Base-by-base conservation (phyloP, 176 grass and related monocot genomes). In the Oryza officinalis region DNA sequence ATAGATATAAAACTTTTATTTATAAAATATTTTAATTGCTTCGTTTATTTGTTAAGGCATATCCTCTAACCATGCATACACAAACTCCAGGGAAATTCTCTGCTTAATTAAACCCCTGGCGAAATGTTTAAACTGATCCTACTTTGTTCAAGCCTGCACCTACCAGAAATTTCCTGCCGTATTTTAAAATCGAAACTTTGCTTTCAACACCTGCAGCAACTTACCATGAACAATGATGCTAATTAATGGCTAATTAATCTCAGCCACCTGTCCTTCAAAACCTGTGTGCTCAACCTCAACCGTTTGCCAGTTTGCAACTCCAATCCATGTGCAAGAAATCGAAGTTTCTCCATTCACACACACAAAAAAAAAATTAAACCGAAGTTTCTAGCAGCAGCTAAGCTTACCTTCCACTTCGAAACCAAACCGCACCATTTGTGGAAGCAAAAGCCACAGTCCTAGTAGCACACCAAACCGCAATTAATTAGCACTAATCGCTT, bases 391-490 rank as follows among this genome's bases (percentile, higher is more conserved):
- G 57, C 57, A 61, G 57, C 9, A 25, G 57, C 57, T 61, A 60
- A 20, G 5, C 50, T 1, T 54, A 47, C 45, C 2, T 18, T 57
- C 18, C 52, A 57, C 52, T 57, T 5, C 47, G 15, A 18, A 78
- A 20, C 60, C 69, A 33, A 67, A 22, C 78, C 63, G 72, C 35
- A 69, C 86, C 79, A 77, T 77, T 82, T 63, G 79, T 77, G 86
- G 65, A 25, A 87, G 70, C 37, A 82, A 71, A 87, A 76, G 13
- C 20, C 27, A 49, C 35, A 23, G 27, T 17, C 2, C n/a, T 54
- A 32, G 17, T 28, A 49, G 52, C 27, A 27, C 54, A 65, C 41
- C 40, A 49, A 72, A 79, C 13, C 22, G 4, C 22, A 66, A 35
- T 80, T 23, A 59, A n/a, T 22, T 44, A 71, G 9, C 49, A 22